These are phyloP conservation scores for Candida albicans DNA, from an alignment of 1,139 yeast genomes.

Conservation along the genomic window DNA sequence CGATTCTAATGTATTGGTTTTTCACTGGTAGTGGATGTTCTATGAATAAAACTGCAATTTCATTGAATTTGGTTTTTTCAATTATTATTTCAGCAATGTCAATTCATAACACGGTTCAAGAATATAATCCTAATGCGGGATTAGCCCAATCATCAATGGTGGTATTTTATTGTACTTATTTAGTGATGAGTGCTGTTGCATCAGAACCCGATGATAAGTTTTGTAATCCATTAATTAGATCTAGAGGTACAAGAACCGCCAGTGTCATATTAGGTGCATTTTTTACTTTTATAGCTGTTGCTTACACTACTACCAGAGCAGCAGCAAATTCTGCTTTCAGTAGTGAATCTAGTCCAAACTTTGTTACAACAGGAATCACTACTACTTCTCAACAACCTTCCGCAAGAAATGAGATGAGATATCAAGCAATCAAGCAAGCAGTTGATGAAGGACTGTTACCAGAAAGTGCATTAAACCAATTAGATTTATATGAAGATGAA, in stretches of 20 bases:
- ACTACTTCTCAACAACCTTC: constrained; percentile 51
- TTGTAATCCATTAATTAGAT: constrained; percentile 90
- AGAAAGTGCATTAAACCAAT: constrained; percentile 79
- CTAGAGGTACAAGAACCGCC: constrained; percentile 86
- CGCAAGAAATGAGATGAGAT: constrained; percentile 71
- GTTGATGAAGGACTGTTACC: constrained; percentile 95
- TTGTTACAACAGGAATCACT: constrained; percentile 5
- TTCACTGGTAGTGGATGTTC: constrained; percentile 85
- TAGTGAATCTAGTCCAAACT: constrained; percentile 18
- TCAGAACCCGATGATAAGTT: constrained; percentile 92
- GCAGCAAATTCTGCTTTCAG: constrained; percentile 74
- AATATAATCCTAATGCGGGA: constrained; percentile 92
- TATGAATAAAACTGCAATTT: constrained; percentile 87
- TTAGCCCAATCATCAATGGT: constrained; percentile 97
- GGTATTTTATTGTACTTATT: constrained; percentile 86
- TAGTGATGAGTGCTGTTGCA: constrained; percentile 90
- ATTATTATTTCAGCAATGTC: constrained; percentile 68
- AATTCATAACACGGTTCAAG: constrained; percentile 82
- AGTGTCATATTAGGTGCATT: constrained; percentile 88
- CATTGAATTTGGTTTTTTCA: constrained; percentile 68
- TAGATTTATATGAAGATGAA: constrained; percentile 58
- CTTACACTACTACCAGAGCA: constrained; percentile 96
- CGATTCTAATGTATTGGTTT: constrained; percentile 75
- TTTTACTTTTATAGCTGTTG: constrained; percentile 92
- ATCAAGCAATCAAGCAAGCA: constrained; percentile 88